Base-by-base conservation (phyloP, 306 rosid species). In the Bauhinia variegata region DNA sequence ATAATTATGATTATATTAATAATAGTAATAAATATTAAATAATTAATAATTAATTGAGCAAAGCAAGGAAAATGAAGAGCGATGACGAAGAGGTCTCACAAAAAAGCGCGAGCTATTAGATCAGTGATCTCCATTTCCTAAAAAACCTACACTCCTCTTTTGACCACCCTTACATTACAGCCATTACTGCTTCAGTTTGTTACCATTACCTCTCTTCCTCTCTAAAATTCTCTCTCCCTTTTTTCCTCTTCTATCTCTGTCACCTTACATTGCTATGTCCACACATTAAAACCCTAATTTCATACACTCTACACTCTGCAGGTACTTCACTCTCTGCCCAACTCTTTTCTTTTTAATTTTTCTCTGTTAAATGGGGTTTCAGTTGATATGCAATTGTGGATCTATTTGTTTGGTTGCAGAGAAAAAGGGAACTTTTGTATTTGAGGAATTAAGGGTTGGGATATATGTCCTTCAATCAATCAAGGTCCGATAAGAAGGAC, bases 401-500 rank as follows among this genome's bases (percentile, higher is more conserved):
- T 90, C 78, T 84, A 63, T 71, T 46, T 75, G 67, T 72, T 75
- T 81, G 58, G 58, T 57, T 85, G 84, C 87, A 79, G 86, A 50
- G 55, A 59, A 49, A 80, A 12, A 41, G 34, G 19, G 52, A 32
- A 42, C 23, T 37, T 9, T 18, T 67, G 57, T 41, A 61, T 73
- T 23, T 66, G 83, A 74, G 86, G 80, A 73, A 75, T 88, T 44
- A 61, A 77, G 88, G 79, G 49, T 82, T 80, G 58, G 97, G 28
- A 90, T 90, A 76, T 95, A 95, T 95, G 99, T 95, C 97, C 96
- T 82, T 80, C 91, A 83, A 95, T 86, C 99, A 90, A 95, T 83
- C 96, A 79, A 88, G 88, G 86, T 9, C 92, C 56, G 97, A 88
- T 28, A 90, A 86, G 90, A 90, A 63, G 83, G 92, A 90, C 61